Percentiles rank a stretch among this genome's conserved stretches.
These are phyloP conservation scores for Venturia asperata DNA, from an alignment of 2,329 filamentous ascomycete genomes.

Conservation along the genomic window DNA sequence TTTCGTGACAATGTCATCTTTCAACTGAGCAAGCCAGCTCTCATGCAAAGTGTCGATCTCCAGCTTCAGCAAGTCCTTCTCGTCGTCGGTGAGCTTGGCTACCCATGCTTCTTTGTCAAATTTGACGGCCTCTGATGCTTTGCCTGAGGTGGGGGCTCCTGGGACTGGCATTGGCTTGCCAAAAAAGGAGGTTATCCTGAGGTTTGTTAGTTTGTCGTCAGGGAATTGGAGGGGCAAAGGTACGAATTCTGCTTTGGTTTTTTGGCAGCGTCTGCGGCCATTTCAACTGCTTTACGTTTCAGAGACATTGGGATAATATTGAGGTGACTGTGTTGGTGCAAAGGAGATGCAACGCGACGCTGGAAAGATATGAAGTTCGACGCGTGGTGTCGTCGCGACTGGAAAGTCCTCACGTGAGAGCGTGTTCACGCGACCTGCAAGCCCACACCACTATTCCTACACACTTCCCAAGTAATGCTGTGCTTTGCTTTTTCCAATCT, in stretches of 20 bases:
- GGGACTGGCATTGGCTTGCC: constrained; percentile 53
- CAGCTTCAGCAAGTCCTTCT: constrained; percentile 71
- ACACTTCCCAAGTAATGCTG: no score
- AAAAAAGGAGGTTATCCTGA: constrained; percentile 88
- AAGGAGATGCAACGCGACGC: neutral
- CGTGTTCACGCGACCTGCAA: no score
- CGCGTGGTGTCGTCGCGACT: no score
- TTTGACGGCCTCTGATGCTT: constrained; percentile 36
- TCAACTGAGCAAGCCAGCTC: constrained; percentile 83
- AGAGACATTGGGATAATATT: constrained; percentile 38
- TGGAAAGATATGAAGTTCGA: neutral
- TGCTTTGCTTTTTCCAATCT: no score
- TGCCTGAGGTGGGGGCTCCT: constrained; percentile 25
- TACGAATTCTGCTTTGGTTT: constrained; percentile 52
- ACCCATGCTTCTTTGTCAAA: constrained; percentile 93
- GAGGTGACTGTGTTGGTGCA: neutral
- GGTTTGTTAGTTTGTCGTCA: neutral
- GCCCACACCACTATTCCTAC: no score
- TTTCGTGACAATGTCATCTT: constrained; percentile 71
- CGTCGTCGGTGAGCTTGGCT: constrained; percentile 68
- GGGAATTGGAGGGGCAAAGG: no score
- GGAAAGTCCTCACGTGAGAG: no score
- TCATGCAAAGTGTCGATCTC: constrained; percentile 90
- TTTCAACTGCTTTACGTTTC: constrained; percentile 44
- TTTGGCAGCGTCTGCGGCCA: constrained; percentile 40